Evolutionary conservation across 306 rosid species (phyloP), one percentile per base, ranked within the genome.

Genomic region (Casuarina cunninghamiana): DNA sequence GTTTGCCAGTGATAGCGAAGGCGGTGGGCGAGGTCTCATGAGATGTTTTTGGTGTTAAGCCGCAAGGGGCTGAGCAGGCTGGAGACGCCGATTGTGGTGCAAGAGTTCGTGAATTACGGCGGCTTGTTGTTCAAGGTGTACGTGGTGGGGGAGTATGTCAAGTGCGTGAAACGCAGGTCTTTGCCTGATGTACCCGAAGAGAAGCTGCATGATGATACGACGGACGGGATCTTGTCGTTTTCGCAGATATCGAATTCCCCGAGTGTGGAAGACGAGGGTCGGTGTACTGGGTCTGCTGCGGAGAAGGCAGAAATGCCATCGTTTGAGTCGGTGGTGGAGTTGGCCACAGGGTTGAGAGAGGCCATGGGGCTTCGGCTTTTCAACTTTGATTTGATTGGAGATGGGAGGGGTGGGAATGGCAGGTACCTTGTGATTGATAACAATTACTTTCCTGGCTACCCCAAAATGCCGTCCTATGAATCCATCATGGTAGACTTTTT

Each of bases 361-460:
- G 88, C 74, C 0, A 66, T 87, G 75, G 87, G 90, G 53, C 91
- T 92, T 72, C 76, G 82, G 69, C 83, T 92, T 16, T 90, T 92
- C 79, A 92, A 92, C 72, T 75, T 87, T 13, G 97, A 92, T 78
- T 35, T 90, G 45, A 88, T 92, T 6, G 88, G 91, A 78, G 90
- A 86, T 76, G 75, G 54, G 35, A 48, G 32, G 0, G 76, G 83
- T 55, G 53, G 15, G 0, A 57, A 55, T 26, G 51, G 51, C 11
- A 84, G 84, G 83, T 90, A 90, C 32, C 70, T 61, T 45, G 88
- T 90, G 1, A 84, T 92, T 77, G 97, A 92, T 77, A 86, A 90
- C 82, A 92, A 92, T 67, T 92, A 92, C 83, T 90, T 90, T 73
- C 95, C 95, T 0, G 95, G 97, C 15, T 92, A 79, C 63, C 87